Evolutionary conservation across 2,329 filamentous ascomycete species (phyloP).

Genomic region (Ophioceras dolichostomum): DNA sequence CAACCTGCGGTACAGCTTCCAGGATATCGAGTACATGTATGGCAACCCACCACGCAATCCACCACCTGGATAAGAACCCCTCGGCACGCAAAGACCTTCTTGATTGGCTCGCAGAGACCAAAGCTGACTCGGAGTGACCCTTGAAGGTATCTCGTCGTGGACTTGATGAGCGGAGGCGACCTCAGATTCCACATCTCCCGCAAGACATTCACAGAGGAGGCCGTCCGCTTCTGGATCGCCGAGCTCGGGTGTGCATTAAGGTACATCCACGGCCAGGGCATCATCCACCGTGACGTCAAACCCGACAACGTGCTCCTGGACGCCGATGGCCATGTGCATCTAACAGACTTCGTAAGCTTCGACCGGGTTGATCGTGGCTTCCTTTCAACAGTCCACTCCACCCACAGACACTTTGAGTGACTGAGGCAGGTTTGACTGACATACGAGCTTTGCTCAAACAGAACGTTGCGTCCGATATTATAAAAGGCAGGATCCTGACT

Average conservation of each 20-base stretch:
- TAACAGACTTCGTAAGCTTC: slow-evolving; percentile 85
- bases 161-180: slow-evolving; percentile 96
- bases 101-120: background rate
- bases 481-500: slow-evolving; percentile 68
- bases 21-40: slow-evolving; percentile 97
- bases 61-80: background rate
- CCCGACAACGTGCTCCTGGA: slow-evolving; percentile 86
- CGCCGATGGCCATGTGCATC: slow-evolving; percentile 84
- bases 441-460: slow-evolving; percentile 22
- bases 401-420: background rate
- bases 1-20: slow-evolving; percentile 97
- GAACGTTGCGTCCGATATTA: slow-evolving; percentile 94
- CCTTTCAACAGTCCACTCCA: slow-evolving; percentile 1
- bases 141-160: slow-evolving; percentile 87
- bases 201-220: slow-evolving; percentile 96
- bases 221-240: slow-evolving; percentile 92
- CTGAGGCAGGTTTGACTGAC: no score
- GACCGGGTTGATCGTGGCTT: no score
- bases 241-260: slow-evolving; percentile 83
- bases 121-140: slow-evolving; percentile 39
- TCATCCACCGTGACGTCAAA: slow-evolving; percentile 86
- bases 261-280: slow-evolving; percentile 76
- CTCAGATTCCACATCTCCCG: slow-evolving; percentile 94
- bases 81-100: background rate
- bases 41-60: no score